Base-by-base conservation (phyloP, 768 basidiomycete genomes). In the Tulasnella calospora region DNA sequence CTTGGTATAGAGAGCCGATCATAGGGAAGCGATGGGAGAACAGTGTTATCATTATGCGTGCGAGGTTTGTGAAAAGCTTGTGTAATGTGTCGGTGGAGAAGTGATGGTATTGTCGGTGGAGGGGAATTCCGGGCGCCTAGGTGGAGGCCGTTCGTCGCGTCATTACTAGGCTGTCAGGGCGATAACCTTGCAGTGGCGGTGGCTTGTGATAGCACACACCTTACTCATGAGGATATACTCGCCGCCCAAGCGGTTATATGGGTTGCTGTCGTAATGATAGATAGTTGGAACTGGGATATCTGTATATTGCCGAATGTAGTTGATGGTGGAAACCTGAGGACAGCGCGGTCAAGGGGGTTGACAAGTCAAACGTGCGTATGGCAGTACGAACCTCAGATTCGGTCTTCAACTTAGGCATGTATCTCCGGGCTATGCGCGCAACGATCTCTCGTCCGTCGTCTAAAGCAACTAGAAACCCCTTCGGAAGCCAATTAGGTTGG, bases 141-240 rank as follows among this genome's bases (percentile, higher is more conserved):
- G 80, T 51, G 73, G 77, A 44, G 44, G 75, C 41, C 71, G 77
- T n/a, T 78, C 71, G 77, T n/a, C 72, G 77, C 41, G 69, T 44
- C n/a, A 78, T 46, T 70, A 38, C 41, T 3, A 51, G 46, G 33
- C 44, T 30, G 33, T n/a, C 55, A 55, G 75, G 38, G 38, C 47
- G 75, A 51, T 55, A 40, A 69, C 75, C 33, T 74, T 47, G 44
- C 73, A 44, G 72, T 33, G 30, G 35, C 57, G n/a, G 40, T 57
- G 33, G 47, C 55, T 38, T 35, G 75, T 13, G 3, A n/a, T 9
- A 3, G 35, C 71, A 85, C 88, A 67, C 79, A 92, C 93, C 89
- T 92, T 94, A 76, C 92, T 92, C 94, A 95, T 94, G 79, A 95
- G 83, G 80, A 95, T 93, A 81, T 91, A 95, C 83, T 95, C 94